These are phyloP conservation scores for Castanea mollissima DNA, from an alignment of 306 rosid species.

Conservation along the genomic window DNA sequence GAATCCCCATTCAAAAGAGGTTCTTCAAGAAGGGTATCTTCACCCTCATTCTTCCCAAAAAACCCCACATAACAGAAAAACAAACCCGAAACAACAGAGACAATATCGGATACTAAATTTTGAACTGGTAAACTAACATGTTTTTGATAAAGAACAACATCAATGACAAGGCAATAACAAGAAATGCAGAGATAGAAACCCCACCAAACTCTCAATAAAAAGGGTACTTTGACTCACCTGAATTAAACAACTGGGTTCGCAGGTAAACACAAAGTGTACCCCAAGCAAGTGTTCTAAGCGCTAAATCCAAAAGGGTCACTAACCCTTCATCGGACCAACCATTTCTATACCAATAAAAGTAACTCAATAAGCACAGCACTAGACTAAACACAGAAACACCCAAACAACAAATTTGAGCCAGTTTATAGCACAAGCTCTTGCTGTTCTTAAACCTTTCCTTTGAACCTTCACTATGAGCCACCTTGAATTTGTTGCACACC, in stretches of 20 bases:
- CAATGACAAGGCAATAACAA: slow-evolving; percentile 42
- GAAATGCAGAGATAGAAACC: slow-evolving; percentile 46
- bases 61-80: slow-evolving; percentile 42
- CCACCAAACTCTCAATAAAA: slow-evolving; percentile 53
- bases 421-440: slow-evolving; percentile 23
- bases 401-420: slow-evolving; percentile 21
- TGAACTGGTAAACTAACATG: slow-evolving; percentile 30
- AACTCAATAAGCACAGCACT: slow-evolving; percentile 37
- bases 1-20: slow-evolving; percentile 60
- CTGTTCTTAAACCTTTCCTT: slow-evolving; percentile 21
- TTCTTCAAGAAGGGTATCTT: slow-evolving; percentile 46
- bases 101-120: slow-evolving; percentile 42
- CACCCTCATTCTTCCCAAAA: slow-evolving; percentile 31
- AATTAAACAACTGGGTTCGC: slow-evolving; percentile 18
- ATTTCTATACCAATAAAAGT: slow-evolving; percentile 43
- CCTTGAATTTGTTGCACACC: slow-evolving; percentile 36
- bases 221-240: slow-evolving; percentile 23
- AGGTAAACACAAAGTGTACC: slow-evolving; percentile 41
- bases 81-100: slow-evolving; percentile 41
- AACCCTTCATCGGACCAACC: slow-evolving; percentile 38
- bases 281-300: slow-evolving; percentile 46
- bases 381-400: slow-evolving; percentile 36
- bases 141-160: slow-evolving; percentile 34
- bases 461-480: slow-evolving; percentile 15
- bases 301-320: slow-evolving; percentile 44